Evolutionary conservation across 148 eudicot genomes (phyloP).

Genomic region (Gaultheria prostrata): DNA sequence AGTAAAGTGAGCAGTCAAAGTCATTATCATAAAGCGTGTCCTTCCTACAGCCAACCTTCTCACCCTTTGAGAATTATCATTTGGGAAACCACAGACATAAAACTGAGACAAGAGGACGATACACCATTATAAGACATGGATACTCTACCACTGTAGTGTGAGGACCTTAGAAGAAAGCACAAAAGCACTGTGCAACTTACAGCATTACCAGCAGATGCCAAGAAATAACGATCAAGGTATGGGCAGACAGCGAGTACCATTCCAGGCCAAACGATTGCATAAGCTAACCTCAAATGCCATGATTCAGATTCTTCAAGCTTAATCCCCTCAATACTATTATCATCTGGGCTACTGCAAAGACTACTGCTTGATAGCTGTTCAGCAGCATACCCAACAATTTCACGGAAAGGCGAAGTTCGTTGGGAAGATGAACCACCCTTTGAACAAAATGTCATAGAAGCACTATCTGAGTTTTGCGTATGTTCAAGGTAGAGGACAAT

Average conservation of each 20-base stretch:
- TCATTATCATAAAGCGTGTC: conserved; percentile 75
- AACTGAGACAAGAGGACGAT: conserved; percentile 46
- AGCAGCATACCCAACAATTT: conserved; percentile 48
- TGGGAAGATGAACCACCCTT: conserved; percentile 59
- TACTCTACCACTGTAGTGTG: neutral
- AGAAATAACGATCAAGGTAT: conserved; percentile 79
- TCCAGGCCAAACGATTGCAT: conserved; percentile 56
- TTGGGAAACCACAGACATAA: conserved; percentile 80
- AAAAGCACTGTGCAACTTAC: conserved; percentile 44
- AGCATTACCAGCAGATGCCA: conserved; percentile 85
- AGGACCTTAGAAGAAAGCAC: neutral
- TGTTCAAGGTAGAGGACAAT: conserved; percentile 83
- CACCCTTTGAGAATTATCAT: conserved; percentile 66
- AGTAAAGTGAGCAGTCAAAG: conserved; percentile 72
- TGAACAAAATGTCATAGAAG: conserved; percentile 52
- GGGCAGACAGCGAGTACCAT: conserved; percentile 78
- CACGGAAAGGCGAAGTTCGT: conserved; percentile 58
- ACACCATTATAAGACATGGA: conserved; percentile 12
- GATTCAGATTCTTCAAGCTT: conserved; percentile 82
- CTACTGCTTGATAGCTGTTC: conserved; percentile 69
- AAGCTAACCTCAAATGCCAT: conserved; percentile 69
- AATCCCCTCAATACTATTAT: conserved; percentile 59
- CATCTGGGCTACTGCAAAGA: conserved; percentile 85
- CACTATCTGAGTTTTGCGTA: conserved; percentile 58
- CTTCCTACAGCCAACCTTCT: conserved; percentile 67